Percentiles rank a stretch among this genome's conserved stretches.
These are phyloP conservation scores for Exserohilum turcica DNA, from an alignment of 2,329 filamentous ascomycete genomes.

Conservation along the genomic window DNA sequence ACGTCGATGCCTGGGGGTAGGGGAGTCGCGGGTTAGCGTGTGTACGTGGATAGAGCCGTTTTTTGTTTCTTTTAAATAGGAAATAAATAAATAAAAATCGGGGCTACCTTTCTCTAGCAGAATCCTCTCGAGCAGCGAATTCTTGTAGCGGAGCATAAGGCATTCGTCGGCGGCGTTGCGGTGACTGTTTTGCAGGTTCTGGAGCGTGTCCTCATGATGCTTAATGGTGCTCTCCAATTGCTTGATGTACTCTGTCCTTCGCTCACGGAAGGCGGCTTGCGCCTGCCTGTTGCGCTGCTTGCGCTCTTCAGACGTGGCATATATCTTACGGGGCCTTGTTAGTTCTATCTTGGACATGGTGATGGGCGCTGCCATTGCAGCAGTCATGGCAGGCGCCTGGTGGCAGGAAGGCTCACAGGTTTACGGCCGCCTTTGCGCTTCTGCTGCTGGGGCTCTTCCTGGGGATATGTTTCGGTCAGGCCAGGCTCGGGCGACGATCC, in stretches of 20 bases:
- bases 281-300: constrained; percentile 98
- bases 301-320: constrained; percentile 96
- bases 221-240: constrained; percentile 97
- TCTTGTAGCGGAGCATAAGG: constrained; percentile 97
- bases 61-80: too few species aligned
- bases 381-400: constrained; percentile 29
- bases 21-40: constrained; percentile 24
- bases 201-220: constrained; percentile 91
- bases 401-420: constrained; percentile 69
- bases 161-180: constrained; percentile 95
- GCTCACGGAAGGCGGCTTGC: constrained; percentile 94
- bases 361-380: constrained; percentile 27
- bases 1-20: constrained; percentile 83
- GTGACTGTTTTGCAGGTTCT: constrained; percentile 91
- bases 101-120: constrained; percentile 86
- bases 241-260: constrained; percentile 98
- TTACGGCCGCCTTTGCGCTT: constrained; percentile 98
- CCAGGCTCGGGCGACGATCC: constrained; percentile 57
- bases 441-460: constrained; percentile 60
- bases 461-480: constrained; percentile 47
- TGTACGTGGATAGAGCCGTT: background rate
- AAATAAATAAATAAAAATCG: too few species aligned
- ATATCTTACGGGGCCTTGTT: constrained; percentile 70
- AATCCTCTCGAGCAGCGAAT: constrained; percentile 92
- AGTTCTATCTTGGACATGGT: constrained; percentile 46